phyloP scores from a whole-genome alignment of 768 basidiomycete species.

The Royoungia palumana region DNA sequence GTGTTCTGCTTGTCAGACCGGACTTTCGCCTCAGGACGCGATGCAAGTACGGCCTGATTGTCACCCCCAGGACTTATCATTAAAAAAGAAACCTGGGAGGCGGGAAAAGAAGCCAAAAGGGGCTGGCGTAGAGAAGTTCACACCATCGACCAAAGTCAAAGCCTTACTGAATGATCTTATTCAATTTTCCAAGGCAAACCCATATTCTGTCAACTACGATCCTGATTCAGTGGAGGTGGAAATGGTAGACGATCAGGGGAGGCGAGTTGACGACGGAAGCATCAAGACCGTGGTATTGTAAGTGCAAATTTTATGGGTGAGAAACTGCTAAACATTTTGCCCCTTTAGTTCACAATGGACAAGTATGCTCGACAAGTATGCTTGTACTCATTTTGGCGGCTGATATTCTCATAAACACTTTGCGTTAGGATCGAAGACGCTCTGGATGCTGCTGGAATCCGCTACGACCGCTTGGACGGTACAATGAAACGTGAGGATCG shows the following conservation, averaged over 20 bases:
- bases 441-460: slow-evolving; percentile 74
- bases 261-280: slow-evolving; percentile 62
- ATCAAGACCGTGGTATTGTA: slow-evolving; percentile 96
- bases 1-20: slow-evolving; percentile 78
- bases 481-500: slow-evolving; percentile 98
- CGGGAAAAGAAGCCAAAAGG: slow-evolving; percentile 67
- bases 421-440: slow-evolving; percentile 79
- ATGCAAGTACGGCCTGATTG: slow-evolving; percentile 75
- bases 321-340: slow-evolving; percentile 13
- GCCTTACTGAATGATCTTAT: slow-evolving; percentile 78
- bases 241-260: slow-evolving; percentile 73
- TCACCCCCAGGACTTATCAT: slow-evolving; percentile 34
- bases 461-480: slow-evolving; percentile 90
- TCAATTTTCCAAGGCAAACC: slow-evolving; percentile 79
- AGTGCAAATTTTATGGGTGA: slow-evolving; percentile 34
- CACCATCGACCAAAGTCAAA: slow-evolving; percentile 86
- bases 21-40: slow-evolving; percentile 67
- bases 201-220: slow-evolving; percentile 85
- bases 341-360: slow-evolving; percentile 90
- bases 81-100: slow-evolving; percentile 63
- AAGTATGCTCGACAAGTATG: slow-evolving; percentile 84
- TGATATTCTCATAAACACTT: background rate
- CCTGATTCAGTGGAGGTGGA: slow-evolving; percentile 68
- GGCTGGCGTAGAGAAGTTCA: slow-evolving; percentile 50
- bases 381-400: background rate